phyloP scores from a whole-genome alignment of 352 stramenopile species.

The Vaucheria bursata region DNA sequence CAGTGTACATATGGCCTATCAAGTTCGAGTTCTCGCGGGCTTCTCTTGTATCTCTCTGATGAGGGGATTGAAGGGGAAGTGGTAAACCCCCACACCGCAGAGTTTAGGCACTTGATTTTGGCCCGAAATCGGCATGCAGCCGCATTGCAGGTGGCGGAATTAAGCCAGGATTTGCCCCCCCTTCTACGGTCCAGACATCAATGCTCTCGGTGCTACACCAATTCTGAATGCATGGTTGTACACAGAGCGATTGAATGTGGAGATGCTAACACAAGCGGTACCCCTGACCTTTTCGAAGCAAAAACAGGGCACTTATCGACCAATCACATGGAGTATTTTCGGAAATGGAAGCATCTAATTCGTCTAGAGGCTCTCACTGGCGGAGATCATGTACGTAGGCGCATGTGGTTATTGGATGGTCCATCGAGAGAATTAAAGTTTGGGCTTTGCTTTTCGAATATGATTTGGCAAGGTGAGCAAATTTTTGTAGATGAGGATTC shows the following conservation, averaged over 20 bases:
- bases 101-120: conserved; percentile 33
- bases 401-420: neutral
- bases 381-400: neutral
- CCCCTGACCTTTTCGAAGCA: conserved; percentile 28
- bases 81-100: conserved; percentile 14
- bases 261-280: conserved; percentile 24
- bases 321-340: conserved; percentile 2
- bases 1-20: conserved; percentile 38
- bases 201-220: conserved; percentile 68
- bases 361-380: neutral
- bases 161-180: conserved; percentile 46
- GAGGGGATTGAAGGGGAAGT: conserved; percentile 28
- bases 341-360: conserved; percentile 10
- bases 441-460: neutral
- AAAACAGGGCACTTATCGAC: conserved; percentile 19
- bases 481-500: no score
- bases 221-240: conserved; percentile 70
- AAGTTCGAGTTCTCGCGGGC: conserved; percentile 20
- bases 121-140: conserved; percentile 57
- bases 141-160: conserved; percentile 34
- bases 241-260: conserved; percentile 67
- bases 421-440: neutral
- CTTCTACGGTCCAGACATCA: conserved; percentile 61
- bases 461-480: neutral
- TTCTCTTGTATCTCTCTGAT: conserved; percentile 55